Percentiles rank a stretch among this genome's conserved stretches.
phyloP scores from a whole-genome alignment of 495 filamentous ascomycete species.

The Penicillium coprophilum region DNA sequence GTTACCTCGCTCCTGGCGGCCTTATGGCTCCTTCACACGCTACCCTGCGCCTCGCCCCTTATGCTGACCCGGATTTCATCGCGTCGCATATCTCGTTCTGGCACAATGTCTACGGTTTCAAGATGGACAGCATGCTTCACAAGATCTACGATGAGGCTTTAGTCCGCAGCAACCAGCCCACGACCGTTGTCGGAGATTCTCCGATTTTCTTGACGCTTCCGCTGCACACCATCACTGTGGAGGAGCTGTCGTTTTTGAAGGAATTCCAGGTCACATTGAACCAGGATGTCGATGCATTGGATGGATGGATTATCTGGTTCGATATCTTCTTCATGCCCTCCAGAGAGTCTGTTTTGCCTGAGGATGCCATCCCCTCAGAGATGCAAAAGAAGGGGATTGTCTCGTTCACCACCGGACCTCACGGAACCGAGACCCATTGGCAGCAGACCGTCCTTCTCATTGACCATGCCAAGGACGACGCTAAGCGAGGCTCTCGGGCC shows the following conservation, averaged over 20 bases:
- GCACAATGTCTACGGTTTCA: constrained; percentile 62
- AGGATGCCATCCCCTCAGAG: constrained; percentile 43
- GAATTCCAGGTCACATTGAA: constrained; percentile 54
- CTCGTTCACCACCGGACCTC: constrained; percentile 55
- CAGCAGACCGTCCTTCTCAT: constrained; percentile 51
- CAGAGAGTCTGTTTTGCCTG: constrained; percentile 40
- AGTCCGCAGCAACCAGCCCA: constrained; percentile 47
- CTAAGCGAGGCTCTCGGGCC: constrained; percentile 15
- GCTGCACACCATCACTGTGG: constrained; percentile 54
- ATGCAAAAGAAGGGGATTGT: constrained; percentile 49
- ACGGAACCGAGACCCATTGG: constrained; percentile 55
- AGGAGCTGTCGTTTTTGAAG: constrained; percentile 57
- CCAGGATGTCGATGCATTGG: constrained; percentile 55
- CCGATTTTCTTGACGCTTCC: constrained; percentile 55
- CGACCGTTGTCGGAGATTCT: constrained; percentile 47
- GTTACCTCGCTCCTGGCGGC: constrained; percentile 71
- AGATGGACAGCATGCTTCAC: constrained; percentile 56
- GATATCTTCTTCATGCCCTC: constrained; percentile 63
- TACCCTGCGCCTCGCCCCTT: constrained; percentile 80
- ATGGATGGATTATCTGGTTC: constrained; percentile 65
- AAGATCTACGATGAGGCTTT: constrained; percentile 61
- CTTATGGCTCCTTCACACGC: constrained; percentile 91
- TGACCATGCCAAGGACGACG: constrained; percentile 39
- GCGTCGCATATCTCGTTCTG: constrained; percentile 65
- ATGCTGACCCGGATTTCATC: constrained; percentile 81